phyloP scores from a whole-genome alignment of 805 yeast species.

The Metschnikowia koreensis region DNA sequence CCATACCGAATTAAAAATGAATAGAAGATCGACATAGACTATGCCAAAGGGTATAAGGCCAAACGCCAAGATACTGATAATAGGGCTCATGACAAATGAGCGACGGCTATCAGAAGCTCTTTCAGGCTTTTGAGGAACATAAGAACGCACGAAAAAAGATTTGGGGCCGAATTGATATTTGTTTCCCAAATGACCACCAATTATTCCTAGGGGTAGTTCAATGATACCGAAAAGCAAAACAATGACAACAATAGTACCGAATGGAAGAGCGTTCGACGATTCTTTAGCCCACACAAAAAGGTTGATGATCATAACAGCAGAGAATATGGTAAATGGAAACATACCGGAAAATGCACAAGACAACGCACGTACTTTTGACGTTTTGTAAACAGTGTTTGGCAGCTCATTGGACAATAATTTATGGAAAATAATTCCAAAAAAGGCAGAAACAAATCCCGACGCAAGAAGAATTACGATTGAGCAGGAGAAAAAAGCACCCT shows the following conservation, averaged over 20 bases:
- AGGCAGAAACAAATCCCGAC: slow-evolving; percentile 77
- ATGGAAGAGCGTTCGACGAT: slow-evolving; percentile 74
- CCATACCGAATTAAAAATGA: slow-evolving; percentile 76
- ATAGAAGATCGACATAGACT: slow-evolving; percentile 73
- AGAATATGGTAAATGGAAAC: slow-evolving; percentile 48
- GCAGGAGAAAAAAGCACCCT: slow-evolving; percentile 64
- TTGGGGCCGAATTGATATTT: slow-evolving; percentile 23
- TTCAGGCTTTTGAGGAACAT: slow-evolving; percentile 3
- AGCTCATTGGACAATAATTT: slow-evolving; percentile 48
- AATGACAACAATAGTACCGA: slow-evolving; percentile 65
- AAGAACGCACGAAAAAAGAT: slow-evolving; percentile 20
- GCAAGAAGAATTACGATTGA: slow-evolving; percentile 58
- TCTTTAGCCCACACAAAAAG: slow-evolving; percentile 72
- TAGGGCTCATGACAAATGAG: slow-evolving; percentile 24
- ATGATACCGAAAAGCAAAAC: slow-evolving; percentile 58
- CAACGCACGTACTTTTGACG: slow-evolving; percentile 20
- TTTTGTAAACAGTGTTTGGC: slow-evolving; percentile 25
- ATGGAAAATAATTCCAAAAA: slow-evolving; percentile 61
- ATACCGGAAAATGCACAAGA: slow-evolving; percentile 35
- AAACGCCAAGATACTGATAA: slow-evolving; percentile 42
- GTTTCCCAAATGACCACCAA: slow-evolving; percentile 66
- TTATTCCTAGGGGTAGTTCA: slow-evolving; percentile 71
- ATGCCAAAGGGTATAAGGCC: slow-evolving; percentile 80
- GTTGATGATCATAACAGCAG: slow-evolving; percentile 56
- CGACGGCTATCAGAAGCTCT: slow-evolving; percentile 7